Conservation (phyloP, 108 stramenopile species). For the Mayamaea pseudoterrestris region DNA sequence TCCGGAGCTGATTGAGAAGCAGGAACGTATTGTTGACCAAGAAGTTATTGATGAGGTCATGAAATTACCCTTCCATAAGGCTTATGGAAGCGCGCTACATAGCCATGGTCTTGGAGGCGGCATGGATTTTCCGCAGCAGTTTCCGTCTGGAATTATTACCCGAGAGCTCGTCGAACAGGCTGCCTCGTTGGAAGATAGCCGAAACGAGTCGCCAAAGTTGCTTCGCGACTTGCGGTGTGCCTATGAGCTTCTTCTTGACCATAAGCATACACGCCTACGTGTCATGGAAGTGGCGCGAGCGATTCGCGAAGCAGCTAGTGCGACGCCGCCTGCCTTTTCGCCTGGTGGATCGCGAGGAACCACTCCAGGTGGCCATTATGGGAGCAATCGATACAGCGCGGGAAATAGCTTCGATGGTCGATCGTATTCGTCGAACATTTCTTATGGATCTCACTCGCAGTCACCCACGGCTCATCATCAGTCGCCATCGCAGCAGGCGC, state of each 20-base stretch:
- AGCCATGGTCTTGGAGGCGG: slow-evolving; percentile 22
- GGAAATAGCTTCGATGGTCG: slow-evolving; percentile 34
- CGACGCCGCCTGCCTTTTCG: slow-evolving; percentile 82
- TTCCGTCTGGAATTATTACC: slow-evolving; percentile 40
- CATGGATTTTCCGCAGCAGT: slow-evolving; percentile 28
- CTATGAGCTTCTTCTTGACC: slow-evolving; percentile 94
- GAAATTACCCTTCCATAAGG: slow-evolving; percentile 81
- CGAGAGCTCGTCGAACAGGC: slow-evolving; percentile 75
- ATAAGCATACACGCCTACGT: slow-evolving; percentile 90
- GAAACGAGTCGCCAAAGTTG: slow-evolving; percentile 72
- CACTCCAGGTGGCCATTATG: slow-evolving; percentile 57
- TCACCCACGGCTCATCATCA: slow-evolving; percentile 21
- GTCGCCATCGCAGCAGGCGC: slow-evolving; percentile 32
- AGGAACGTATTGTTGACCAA: slow-evolving; percentile 80
- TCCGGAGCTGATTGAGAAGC: slow-evolving; percentile 92
- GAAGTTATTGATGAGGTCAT: slow-evolving; percentile 87
- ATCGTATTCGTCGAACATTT: slow-evolving; percentile 17
- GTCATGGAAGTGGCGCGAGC: slow-evolving; percentile 89
- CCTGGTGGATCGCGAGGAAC: slow-evolving; percentile 78
- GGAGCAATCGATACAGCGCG: slow-evolving; percentile 21
- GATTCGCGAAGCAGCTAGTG: slow-evolving; percentile 83
- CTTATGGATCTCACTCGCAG: slow-evolving; percentile 30
- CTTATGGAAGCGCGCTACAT: slow-evolving; percentile 22
- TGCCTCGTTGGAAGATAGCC: slow-evolving; percentile 70
- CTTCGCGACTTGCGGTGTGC: slow-evolving; percentile 86